These are phyloP conservation scores for Zymoseptoria passerinii DNA, from an alignment of 2,329 filamentous ascomycete species.

Conservation along the genomic window DNA sequence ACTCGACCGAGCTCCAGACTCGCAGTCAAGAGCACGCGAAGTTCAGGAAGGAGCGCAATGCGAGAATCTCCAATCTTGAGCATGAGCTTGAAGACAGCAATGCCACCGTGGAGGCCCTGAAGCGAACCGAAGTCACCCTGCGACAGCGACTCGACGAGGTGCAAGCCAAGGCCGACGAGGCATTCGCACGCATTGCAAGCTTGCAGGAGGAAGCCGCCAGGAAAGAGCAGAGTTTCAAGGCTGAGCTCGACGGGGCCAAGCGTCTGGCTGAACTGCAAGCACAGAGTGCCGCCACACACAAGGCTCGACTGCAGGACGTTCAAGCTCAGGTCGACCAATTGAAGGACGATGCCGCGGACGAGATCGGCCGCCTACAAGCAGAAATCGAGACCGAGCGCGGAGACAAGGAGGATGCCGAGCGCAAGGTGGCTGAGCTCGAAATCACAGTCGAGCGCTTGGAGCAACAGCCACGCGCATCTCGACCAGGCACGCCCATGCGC, in stretches of 20 bases:
- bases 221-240: conserved; percentile 76
- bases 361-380: conserved; percentile 41
- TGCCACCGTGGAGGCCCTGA: conserved; percentile 66
- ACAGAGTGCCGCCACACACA: conserved; percentile 64
- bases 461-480: conserved; percentile 26
- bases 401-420: conserved; percentile 55
- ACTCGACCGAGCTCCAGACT: conserved; percentile 82
- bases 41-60: conserved; percentile 89
- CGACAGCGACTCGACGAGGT: conserved; percentile 75
- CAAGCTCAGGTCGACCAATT: conserved; percentile 55
- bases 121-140: conserved; percentile 70
- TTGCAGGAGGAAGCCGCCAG: conserved; percentile 75
- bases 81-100: conserved; percentile 78
- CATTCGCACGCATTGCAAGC: conserved; percentile 71
- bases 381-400: conserved; percentile 46
- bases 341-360: conserved; percentile 58
- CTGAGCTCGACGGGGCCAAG: conserved; percentile 73
- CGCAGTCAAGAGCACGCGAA: conserved; percentile 81
- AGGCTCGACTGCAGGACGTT: conserved; percentile 61
- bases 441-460: conserved; percentile 50
- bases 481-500: conserved; percentile 47
- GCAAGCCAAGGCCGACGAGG: conserved; percentile 79
- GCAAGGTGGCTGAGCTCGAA: conserved; percentile 57
- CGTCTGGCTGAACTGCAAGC: conserved; percentile 76
- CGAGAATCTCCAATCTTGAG: conserved; percentile 79